Base-by-base conservation (phyloP, 176 grass and related monocot genomes). In the Themeda triandra region DNA sequence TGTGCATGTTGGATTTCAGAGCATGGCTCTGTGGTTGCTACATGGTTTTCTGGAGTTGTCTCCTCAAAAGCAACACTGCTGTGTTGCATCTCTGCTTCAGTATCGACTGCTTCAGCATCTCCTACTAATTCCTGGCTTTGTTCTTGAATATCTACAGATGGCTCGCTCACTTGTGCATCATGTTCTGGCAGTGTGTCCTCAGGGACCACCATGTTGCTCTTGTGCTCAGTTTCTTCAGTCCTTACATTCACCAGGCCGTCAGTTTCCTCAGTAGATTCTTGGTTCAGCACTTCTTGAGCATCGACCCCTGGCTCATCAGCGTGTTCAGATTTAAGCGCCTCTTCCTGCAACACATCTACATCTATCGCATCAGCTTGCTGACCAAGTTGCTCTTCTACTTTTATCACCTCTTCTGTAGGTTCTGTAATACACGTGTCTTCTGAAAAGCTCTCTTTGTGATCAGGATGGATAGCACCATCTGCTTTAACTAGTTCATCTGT, bases 241-340 rank as follows among this genome's bases (percentile, higher is more conserved):
- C 58, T 78, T 82, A 29, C 83, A 58, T 10, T 15, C 17, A 77
- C 23, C 21, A 39, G 27, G 25, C 30, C 79, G 28, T 64, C 77
- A 40, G 44, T 66, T 45, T 86, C 66, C 86, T 74, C 62, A 67
- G 58, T 18, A 66, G 37, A 36, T 75, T 90, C 80, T 87, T 90
- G 67, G 8, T 83, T 66, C 30, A 78, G 23, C 66, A 46, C 79
- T 84, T 84, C 76, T 35, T 86, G 80, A 74, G 69, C 56, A 83
- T 56, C 13, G 8, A 37, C 67, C 17, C n/a, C 66, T 24, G 13
- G 35, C 8, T 68, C 80, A 48, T 66, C 23, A 49, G 27, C 28
- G 10, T 68, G 36, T 63, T 49, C 67, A 83, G 44, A 66, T 79
- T 73, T 40, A 83, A 68, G 15, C 28, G 12, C 25, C 21, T 90